Base-by-base conservation (phyloP, 2,329 filamentous ascomycete genomes). In the Drechmeria coniospora region DNA sequence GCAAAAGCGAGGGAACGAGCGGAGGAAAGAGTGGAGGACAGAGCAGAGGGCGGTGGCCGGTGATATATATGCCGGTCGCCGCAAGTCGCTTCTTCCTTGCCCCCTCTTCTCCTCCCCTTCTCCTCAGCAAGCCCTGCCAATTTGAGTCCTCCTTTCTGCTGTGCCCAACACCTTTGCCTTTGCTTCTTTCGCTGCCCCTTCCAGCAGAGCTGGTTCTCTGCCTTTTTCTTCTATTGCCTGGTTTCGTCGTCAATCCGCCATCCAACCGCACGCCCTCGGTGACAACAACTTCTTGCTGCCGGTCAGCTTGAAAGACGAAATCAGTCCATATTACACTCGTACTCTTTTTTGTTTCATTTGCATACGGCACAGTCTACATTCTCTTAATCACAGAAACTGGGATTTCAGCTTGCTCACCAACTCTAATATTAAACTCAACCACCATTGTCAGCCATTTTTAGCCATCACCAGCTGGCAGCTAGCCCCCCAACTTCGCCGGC, bases 121-220 rank as follows among this genome's bases (percentile, higher is more conserved):
- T 70, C 72, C 63, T 63, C 63, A 76, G 74, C 74, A 79, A 79
- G 73, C 60, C 59, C 47, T 61, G 54, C 39, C 64, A 64, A 57
- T 47, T 50, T 53, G 48, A 62, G 62, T 63, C 59, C 59, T 62
- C 55, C 53, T 61, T 68, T 64, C 60, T 49, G 43, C 49, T 47
- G 40, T 38, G 16, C 23, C 16, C 53, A 43, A 40, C 39, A 44
- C 45, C 44, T 49, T 42, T 38, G 42, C 35, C 38, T 47, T 46
- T 51, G 53, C 51, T 45, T 50, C 51, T 50, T 50, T 48, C 42
- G 43, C 40, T 20, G 18, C 18, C 18, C 20, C 10, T 21, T 50
- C 43, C 36, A 41, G 30, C 53, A 56, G 65, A 68, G 66, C 66
- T 58, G 65, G 65, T 59, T 14, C 66, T 70, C 65, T 62, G 55